Percentiles rank a stretch among this genome's conserved stretches.
Conservation (phyloP, 495 filamentous ascomycete species). For the Echria macrotheca region DNA sequence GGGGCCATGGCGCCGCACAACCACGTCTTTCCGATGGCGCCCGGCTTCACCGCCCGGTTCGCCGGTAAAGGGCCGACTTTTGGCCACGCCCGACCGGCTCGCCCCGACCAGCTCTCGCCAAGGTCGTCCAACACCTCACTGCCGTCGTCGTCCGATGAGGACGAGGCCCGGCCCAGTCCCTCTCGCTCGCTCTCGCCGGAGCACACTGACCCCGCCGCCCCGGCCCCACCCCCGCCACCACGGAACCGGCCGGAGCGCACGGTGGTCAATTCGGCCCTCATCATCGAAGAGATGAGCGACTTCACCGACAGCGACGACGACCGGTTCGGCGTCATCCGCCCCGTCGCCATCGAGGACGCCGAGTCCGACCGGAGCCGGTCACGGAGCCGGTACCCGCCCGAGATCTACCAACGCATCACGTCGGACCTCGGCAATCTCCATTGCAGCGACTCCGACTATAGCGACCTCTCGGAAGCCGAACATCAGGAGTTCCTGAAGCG, state of each 20-base stretch:
- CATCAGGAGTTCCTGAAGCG: conserved; percentile 27
- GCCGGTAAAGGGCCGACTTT: conserved; percentile 39
- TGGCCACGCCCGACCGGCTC: conserved; percentile 32
- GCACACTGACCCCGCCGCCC: conserved; percentile 20
- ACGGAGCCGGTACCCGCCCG: conserved; percentile 29
- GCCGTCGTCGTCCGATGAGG: conserved; percentile 21
- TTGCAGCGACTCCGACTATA: conserved; percentile 38
- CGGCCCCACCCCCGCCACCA: conserved; percentile 9
- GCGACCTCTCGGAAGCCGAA: conserved; percentile 37
- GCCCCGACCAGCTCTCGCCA: conserved; percentile 46
- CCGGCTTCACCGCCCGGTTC: conserved; percentile 32
- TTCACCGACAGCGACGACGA: conserved; percentile 37
- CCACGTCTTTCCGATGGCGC: conserved; percentile 26
- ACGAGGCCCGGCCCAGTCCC: conserved; percentile 27
- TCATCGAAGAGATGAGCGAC: conserved; percentile 43
- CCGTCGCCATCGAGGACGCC: conserved; percentile 40
- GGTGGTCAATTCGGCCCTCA: conserved; percentile 31
- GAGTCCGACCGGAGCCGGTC: conserved; percentile 42
- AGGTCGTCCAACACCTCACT: conserved; percentile 41
- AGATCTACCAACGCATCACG: conserved; percentile 36
- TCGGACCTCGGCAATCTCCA: conserved; percentile 37
- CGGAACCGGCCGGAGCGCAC: conserved; percentile 25
- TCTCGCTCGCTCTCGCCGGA: conserved; percentile 33
- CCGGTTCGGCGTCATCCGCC: conserved; percentile 32
- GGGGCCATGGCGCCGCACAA: conserved; percentile 23